Base-by-base conservation (phyloP, 768 basidiomycete genomes). In the Boletus vinaceobasis region DNA sequence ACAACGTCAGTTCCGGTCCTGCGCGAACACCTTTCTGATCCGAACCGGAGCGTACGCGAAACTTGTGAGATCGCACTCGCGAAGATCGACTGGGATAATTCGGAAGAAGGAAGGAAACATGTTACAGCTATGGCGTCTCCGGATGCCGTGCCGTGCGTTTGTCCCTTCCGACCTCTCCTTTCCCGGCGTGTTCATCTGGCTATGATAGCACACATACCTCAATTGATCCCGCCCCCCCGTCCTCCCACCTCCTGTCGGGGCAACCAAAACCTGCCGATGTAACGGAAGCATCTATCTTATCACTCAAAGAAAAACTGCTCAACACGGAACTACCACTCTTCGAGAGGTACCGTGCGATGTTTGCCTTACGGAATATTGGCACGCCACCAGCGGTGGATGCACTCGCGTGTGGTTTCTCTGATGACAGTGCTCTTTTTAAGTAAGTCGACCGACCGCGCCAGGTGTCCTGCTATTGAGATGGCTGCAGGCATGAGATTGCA, bases 11-110 rank as follows among this genome's bases (percentile, higher is more conserved):
- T 95, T 11, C 79, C 85, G 4, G 69, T 93, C 52, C 79, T 99
- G 36, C 73, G 75, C 52, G 77, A 87, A 69, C 94, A 87, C 73
- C 72, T 89, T 32, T 68, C 74, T 50, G 92, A 98, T 75, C 65
- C 81, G 10, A 81, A 88, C 58, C 78, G 84, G 44, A 82, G 83
- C 37, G 89, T 96, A 0, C 81, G 93, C 35, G 97, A 99, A 75
- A 99, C 97, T 0, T 98, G 95, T 71, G 93, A 98, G 73, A 94
- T 99, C 57, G 97, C 97, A 1, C 81, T 98, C 39, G 91, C 86
- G 7, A 97, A 93, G 78, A 95, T 99, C 55, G 81, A 90, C 64
- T 98, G 90, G 88, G 93, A 98, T 60, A 79, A 83, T 61, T 88
- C 88, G 17, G 82, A 85, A 56, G 88, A 91, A 64, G 87, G 87